phyloP scores from a whole-genome alignment of 2,329 filamentous ascomycete species.

The Microcyclosporella mali region DNA sequence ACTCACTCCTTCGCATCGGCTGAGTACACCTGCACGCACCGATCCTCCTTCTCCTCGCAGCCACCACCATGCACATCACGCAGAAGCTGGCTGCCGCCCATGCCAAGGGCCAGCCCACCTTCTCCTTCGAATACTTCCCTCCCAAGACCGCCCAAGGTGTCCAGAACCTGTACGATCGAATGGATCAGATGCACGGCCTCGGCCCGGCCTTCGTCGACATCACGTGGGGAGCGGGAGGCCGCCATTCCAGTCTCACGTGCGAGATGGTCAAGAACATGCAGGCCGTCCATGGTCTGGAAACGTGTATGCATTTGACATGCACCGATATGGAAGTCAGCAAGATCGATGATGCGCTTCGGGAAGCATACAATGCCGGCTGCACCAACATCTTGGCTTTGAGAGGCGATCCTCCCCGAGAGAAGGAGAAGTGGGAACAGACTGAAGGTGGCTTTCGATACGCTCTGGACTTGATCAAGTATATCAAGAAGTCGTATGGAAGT shows the following conservation, averaged over 20 bases:
- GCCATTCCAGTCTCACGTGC: slow-evolving; percentile 83
- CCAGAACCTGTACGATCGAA: slow-evolving; percentile 97
- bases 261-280: slow-evolving; percentile 98
- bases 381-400: slow-evolving; percentile 93
- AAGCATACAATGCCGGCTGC: slow-evolving; percentile 90
- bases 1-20: too few species aligned
- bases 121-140: slow-evolving; percentile 99
- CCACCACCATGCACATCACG: slow-evolving; percentile 79
- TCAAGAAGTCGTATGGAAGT: slow-evolving; percentile 69
- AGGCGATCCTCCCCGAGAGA: slow-evolving; percentile 87
- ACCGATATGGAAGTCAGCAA: slow-evolving; percentile 95
- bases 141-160: slow-evolving; percentile 97
- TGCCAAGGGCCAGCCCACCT: slow-evolving; percentile 72
- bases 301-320: slow-evolving; percentile 98
- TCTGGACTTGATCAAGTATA: slow-evolving; percentile 81
- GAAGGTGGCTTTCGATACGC: slow-evolving; percentile 82
- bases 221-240: slow-evolving; percentile 94
- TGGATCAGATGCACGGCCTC: slow-evolving; percentile 96
- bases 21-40: too few species aligned
- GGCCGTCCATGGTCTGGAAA: slow-evolving; percentile 90
- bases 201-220: slow-evolving; percentile 96
- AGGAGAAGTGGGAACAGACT: slow-evolving; percentile 86
- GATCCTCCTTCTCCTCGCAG: neutral
- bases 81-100: slow-evolving; percentile 82
- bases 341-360: slow-evolving; percentile 79